These are phyloP conservation scores for Naganishia kalamii DNA, from an alignment of 768 basidiomycete genomes.

Conservation along the genomic window DNA sequence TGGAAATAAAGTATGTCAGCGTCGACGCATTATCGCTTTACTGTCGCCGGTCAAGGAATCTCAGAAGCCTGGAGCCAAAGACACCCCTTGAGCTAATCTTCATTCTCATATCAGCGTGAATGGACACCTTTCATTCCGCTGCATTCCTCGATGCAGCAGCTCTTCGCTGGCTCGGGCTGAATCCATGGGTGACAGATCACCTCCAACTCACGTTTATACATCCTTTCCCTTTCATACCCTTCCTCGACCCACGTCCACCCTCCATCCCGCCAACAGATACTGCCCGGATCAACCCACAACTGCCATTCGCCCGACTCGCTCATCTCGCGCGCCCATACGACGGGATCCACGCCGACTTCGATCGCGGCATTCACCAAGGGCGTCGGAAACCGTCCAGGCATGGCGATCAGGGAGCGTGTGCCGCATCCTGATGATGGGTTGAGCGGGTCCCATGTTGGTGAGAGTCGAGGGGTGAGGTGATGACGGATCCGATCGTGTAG, in stretches of 20 bases:
- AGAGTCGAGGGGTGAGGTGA: conserved; percentile 23
- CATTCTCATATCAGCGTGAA: no score
- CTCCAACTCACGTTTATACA: conserved; percentile 34
- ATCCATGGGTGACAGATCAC: no score
- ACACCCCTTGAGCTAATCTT: no score
- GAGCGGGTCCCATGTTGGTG: conserved; percentile 38
- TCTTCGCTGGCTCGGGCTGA: no score
- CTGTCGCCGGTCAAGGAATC: no score
- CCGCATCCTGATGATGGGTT: conserved; percentile 39
- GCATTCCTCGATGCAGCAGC: no score
- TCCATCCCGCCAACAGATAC: conserved; percentile 43
- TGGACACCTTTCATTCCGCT: no score
- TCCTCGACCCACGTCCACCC: conserved; percentile 45
- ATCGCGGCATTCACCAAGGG: conserved; percentile 32
- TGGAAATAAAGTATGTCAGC: conserved; percentile 14
- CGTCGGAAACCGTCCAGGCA: conserved; percentile 30
- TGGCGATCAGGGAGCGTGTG: conserved; percentile 40
- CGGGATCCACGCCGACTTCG: conserved; percentile 27
- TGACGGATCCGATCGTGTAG: conserved; percentile 28
- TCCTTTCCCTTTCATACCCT: conserved; percentile 37
- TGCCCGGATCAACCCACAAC: conserved; percentile 47
- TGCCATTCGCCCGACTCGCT: conserved; percentile 43
- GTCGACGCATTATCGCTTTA: not conserved
- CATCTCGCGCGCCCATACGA: conserved; percentile 35
- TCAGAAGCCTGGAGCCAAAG: no score